A percentile compares a stretch with the other conserved stretches of the same genome.
These are phyloP conservation scores for Syzygium aqueum DNA, from an alignment of 345 rosid genomes.

Conservation along the genomic window DNA sequence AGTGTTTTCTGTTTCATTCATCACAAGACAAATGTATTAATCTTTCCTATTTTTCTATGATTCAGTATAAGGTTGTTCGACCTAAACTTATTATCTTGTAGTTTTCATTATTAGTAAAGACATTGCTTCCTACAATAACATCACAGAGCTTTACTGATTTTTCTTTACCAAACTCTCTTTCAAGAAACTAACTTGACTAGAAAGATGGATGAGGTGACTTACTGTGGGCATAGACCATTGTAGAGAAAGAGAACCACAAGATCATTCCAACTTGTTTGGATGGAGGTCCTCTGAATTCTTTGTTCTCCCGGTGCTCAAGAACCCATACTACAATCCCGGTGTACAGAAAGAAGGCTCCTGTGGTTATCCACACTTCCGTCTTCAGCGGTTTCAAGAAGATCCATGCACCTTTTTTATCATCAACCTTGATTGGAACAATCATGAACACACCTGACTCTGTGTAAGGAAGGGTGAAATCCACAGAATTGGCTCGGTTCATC, in stretches of 20 bases:
- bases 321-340: constrained; percentile 18
- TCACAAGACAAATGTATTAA: neutral
- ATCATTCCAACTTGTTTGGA: constrained; percentile 10
- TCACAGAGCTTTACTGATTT: neutral
- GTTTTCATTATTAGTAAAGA: neutral
- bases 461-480: constrained; percentile 35
- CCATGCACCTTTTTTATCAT: constrained; percentile 11
- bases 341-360: constrained; percentile 9
- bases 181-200: neutral
- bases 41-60: neutral
- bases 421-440: constrained; percentile 13
- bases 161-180: neutral
- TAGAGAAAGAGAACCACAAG: constrained; percentile 24
- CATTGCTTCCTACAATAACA: neutral
- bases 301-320: constrained; percentile 20
- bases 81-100: neutral
- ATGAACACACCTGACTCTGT: constrained; percentile 20
- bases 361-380: constrained; percentile 24
- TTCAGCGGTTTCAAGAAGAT: constrained; percentile 35
- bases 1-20: neutral
- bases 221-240: constrained; percentile 29
- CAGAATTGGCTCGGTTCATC: neutral
- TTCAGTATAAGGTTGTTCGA: neutral
- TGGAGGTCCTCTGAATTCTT: constrained; percentile 15
- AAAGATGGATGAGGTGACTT: neutral